Base-by-base conservation (phyloP, 75 land plant genomes). In the Pinus tabuliformis region DNA sequence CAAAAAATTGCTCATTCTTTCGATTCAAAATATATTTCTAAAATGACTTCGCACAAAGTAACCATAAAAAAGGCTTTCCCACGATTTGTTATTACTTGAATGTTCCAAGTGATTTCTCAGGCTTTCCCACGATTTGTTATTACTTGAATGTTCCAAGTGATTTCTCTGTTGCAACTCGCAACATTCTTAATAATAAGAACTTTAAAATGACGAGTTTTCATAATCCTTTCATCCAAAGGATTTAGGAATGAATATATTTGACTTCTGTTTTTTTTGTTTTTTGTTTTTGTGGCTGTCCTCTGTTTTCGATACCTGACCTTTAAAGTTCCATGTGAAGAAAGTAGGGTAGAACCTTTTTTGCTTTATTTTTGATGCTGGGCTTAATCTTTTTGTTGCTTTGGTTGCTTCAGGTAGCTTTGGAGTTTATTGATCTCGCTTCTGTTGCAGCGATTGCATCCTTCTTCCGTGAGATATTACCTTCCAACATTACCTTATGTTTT, bases 371-470 rank as follows among this genome's bases (percentile, higher is more conserved):
- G 20, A 37, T 68, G 45, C 39, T 18, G 49, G n/a, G 20, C 52
- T 68, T 68, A 68, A 7, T 6, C 22, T 45, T 20, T 37, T 20
- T 68, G 71, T 8, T 42, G 52, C 6, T 68, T 39, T 5, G 36
- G 21, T 42, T 68, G 49, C n/a, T 68, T 70, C 86, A 91, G 93
- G 78, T 89, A 42, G 75, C 89, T 11, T 24, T 92, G 24, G 52
- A 77, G 30, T 88, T 84, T 83, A 80, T 91, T 3, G 90, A 92
- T 76, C 63, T 92, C 73, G 95, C 85, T 14, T 42, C 78, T 42
- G 89, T 85, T 15, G 70, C 91, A 22, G 88, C 86, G 56, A 82
- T 92, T 8, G 89, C 83, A 37, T 54, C 91, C 39, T 83, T 88
- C 63, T 57, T 88, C 21, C 83, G 95, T 92, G 62, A 87, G 92